Conservation (phyloP, 2,329 filamentous ascomycete species). For the Calonectria montana region DNA sequence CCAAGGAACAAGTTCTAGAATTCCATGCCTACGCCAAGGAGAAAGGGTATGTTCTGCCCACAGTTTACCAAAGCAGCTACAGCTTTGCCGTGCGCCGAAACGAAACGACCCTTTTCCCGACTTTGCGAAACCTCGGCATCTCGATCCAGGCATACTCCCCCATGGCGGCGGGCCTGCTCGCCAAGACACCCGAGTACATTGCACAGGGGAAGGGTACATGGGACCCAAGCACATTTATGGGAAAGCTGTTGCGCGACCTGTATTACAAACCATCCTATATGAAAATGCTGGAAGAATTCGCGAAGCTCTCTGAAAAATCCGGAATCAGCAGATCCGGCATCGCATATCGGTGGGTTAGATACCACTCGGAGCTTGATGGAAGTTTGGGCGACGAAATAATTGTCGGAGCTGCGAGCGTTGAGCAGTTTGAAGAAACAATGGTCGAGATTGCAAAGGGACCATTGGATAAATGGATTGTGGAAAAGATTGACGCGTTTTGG, state of each 20-base stretch:
- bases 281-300: neutral
- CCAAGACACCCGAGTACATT: slow-evolving; percentile 7
- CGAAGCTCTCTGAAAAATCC: neutral
- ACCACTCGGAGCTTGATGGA: neutral
- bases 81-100: neutral
- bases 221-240: neutral
- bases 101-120: neutral
- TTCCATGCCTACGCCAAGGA: neutral
- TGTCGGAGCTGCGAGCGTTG: neutral
- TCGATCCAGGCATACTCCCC: slow-evolving; percentile 1
- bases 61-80: slow-evolving; percentile 9
- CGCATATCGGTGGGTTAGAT: slow-evolving; percentile 11
- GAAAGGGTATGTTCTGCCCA: slow-evolving; percentile 3
- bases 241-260: neutral
- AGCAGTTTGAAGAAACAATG: neutral
- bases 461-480: neutral
- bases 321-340: neutral
- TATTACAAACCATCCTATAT: slow-evolving; percentile 11
- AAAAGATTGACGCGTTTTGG: slow-evolving; percentile 1
- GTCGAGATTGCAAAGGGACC: slow-evolving; percentile 1
- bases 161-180: neutral
- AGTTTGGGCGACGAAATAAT: neutral
- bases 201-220: neutral
- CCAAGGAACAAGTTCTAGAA: slow-evolving; percentile 1
- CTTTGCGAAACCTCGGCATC: neutral